Base-by-base conservation (phyloP, 257 asterid genomes). In the Penstemon davidsonii region DNA sequence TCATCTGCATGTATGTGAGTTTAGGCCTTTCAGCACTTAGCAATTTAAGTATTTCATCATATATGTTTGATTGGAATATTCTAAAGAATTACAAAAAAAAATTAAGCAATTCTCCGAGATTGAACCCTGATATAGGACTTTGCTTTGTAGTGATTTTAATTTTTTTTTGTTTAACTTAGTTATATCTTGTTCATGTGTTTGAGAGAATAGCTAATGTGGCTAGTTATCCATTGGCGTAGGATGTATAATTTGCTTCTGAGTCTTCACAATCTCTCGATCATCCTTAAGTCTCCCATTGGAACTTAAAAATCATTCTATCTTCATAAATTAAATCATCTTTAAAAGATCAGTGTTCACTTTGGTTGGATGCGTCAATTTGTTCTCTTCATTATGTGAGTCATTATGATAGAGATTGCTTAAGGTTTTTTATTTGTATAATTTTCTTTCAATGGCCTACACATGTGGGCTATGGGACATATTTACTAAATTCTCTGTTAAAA, bases 51-150 rank as follows among this genome's bases (percentile, higher is more conserved):
- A 45, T 15, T 57, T 60, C 37, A 45, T 4, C 40, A 4, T 15
- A n/a, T 25, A 11, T 41, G 63, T 51, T 47, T 62, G 38, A 53
- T 69, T 61, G 55, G 68, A 52, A 37, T 12, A 15, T 15, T 15
- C 18, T 15, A 0, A 15, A 15, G 18, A 15, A 15, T 15, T 15
- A 15, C 0, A 15, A 15, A 15, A 15, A 15, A 15, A 62, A 52
- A 41, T 18, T 40, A 40, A 59, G 37, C 55, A 40, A 52, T 62
- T 62, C 37, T 63, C 2, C 18, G 18, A 57, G 5, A 5, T 7
- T 37, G 46, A 59, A 61, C 55, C 42, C 51, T 46, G 60, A 45
- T 36, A 45, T 12, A 40, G 10, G 60, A 25, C 11, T 44, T 18
- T 62, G 64, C 45, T 8, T 46, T 55, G 6, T 8, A 33, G 8